Percentiles rank a stretch among this genome's conserved stretches.
Evolutionary conservation across 495 filamentous ascomycete species (phyloP).

Genomic region (Podospora australis): DNA sequence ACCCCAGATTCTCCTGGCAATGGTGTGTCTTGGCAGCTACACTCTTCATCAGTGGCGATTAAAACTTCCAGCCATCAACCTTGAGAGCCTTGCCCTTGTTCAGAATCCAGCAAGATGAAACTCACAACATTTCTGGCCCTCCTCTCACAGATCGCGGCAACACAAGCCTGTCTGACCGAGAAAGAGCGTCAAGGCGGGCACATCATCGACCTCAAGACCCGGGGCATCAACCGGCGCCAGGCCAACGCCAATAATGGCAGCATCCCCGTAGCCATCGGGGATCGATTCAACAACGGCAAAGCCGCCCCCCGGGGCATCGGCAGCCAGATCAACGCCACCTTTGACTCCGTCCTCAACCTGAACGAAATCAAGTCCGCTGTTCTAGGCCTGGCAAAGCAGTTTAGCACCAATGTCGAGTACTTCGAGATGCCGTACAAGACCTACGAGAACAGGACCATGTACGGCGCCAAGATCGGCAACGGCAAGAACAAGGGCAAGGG

Average conservation of each 20-base stretch:
- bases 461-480: conserved; percentile 6
- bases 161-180: not conserved
- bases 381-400: conserved; percentile 4
- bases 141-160: not conserved
- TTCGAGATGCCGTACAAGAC: conserved; percentile 11
- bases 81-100: too few species aligned
- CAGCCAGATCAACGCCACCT: conserved; percentile 9
- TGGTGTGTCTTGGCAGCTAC: too few species aligned
- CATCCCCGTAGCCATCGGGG: conserved; percentile 8
- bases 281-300: conserved; percentile 15
- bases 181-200: not conserved
- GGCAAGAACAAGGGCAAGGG: not conserved
- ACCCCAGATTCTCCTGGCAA: too few species aligned
- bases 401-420: conserved; percentile 1
- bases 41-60: too few species aligned
- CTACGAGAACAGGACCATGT: conserved; percentile 11
- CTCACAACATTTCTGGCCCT: not conserved
- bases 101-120: not conserved
- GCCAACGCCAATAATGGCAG: not conserved
- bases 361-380: conserved; percentile 12
- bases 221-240: not conserved
- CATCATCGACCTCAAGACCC: not conserved
- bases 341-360: conserved; percentile 9
- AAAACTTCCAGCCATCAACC: too few species aligned
- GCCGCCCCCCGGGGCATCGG: conserved; percentile 7